Evolutionary conservation across 495 filamentous ascomycete species (phyloP).

Genomic region (Trichoderma erinaceum): DNA sequence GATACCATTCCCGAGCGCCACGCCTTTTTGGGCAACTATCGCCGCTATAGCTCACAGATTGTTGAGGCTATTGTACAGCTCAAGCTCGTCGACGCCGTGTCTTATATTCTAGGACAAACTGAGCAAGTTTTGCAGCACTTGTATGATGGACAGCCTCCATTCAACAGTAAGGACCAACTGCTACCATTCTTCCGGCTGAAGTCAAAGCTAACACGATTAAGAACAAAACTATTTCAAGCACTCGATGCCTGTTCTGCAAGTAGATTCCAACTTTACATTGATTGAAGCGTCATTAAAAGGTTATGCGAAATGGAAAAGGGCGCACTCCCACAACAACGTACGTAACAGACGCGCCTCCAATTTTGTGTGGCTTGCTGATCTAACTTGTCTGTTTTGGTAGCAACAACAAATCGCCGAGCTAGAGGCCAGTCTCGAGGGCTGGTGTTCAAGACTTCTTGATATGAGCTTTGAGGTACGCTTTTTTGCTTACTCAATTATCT

Average conservation of each 20-base stretch:
- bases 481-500: background rate
- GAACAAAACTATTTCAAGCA: conserved; percentile 73
- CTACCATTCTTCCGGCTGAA: background rate
- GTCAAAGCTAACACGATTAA: conserved; percentile 34
- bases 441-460: conserved; percentile 69
- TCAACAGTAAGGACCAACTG: conserved; percentile 50
- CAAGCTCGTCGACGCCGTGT: conserved; percentile 75
- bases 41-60: conserved; percentile 77
- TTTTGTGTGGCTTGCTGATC: conserved; percentile 17
- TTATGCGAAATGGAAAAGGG: conserved; percentile 68
- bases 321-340: conserved; percentile 4
- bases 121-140: conserved; percentile 67
- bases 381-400: conserved; percentile 26
- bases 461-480: conserved; percentile 62
- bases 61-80: conserved; percentile 78
- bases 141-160: conserved; percentile 62
- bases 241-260: conserved; percentile 65
- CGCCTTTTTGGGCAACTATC: conserved; percentile 95
- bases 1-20: conserved; percentile 93
- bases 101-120: conserved; percentile 73
- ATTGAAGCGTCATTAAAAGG: conserved; percentile 89
- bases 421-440: conserved; percentile 65
- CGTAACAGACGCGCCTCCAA: background rate
- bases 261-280: conserved; percentile 85
- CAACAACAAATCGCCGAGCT: conserved; percentile 56